phyloP scores from a whole-genome alignment of 805 yeast species.

The Lachancea dasiensis region DNA sequence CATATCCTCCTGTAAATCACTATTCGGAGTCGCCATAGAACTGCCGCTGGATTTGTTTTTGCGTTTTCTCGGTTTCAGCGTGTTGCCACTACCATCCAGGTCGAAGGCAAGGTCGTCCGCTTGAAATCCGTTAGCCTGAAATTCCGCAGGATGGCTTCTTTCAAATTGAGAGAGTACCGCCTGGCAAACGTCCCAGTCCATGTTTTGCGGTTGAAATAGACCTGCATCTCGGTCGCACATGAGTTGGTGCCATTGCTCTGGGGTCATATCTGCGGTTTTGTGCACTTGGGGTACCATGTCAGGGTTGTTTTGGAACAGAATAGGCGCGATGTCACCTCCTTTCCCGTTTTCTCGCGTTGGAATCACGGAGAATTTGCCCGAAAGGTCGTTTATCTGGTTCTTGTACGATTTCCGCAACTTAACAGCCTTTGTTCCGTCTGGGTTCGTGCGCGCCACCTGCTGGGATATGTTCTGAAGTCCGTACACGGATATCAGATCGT shows the following conservation, averaged over 20 bases:
- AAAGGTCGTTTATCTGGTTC: slow-evolving; percentile 80
- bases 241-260: slow-evolving; percentile 22
- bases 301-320: slow-evolving; percentile 31
- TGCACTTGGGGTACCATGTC: slow-evolving; percentile 28
- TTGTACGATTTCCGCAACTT: slow-evolving; percentile 92
- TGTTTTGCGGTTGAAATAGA: slow-evolving; percentile 19
- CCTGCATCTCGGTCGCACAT: slow-evolving; percentile 24
- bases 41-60: slow-evolving; percentile 30
- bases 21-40: slow-evolving; percentile 33
- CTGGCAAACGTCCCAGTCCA: slow-evolving; percentile 31
- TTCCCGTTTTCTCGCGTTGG: slow-evolving; percentile 42
- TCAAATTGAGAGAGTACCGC: slow-evolving; percentile 30
- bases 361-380: slow-evolving; percentile 63
- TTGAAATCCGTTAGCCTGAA: slow-evolving; percentile 24
- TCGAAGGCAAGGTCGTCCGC: slow-evolving; percentile 34
- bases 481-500: slow-evolving; percentile 65
- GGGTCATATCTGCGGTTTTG: slow-evolving; percentile 23
- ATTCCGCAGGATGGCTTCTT: slow-evolving; percentile 30
- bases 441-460: slow-evolving; percentile 79
- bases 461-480: slow-evolving; percentile 61
- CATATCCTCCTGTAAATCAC: slow-evolving; percentile 28
- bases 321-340: slow-evolving; percentile 33
- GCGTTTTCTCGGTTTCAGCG: slow-evolving; percentile 23
- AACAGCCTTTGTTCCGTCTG: slow-evolving; percentile 86
- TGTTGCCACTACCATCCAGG: slow-evolving; percentile 31